Conservation (phyloP, 1,139 yeast genomes). For the Hansenula lynferdii region DNA sequence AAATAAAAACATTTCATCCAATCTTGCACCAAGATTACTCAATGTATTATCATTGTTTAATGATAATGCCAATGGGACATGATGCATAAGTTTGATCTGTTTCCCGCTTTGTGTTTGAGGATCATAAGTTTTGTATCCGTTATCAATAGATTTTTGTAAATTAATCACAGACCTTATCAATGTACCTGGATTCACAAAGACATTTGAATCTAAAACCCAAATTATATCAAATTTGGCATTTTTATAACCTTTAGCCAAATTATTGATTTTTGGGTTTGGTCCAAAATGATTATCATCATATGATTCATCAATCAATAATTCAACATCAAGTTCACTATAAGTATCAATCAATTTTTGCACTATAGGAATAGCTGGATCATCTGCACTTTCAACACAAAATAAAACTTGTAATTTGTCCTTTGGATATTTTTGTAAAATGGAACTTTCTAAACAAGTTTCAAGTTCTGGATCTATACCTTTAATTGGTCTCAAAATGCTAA, state of each 20-base stretch:
- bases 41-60: slow-evolving; percentile 17
- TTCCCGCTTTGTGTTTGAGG: slow-evolving; percentile 21
- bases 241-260: slow-evolving; percentile 71
- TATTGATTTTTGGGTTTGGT: slow-evolving; percentile 88
- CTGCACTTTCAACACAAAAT: slow-evolving; percentile 63
- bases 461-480: slow-evolving; percentile 82
- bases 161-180: slow-evolving; percentile 61
- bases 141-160: slow-evolving; percentile 42
- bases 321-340: slow-evolving; percentile 57
- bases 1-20: slow-evolving; percentile 82
- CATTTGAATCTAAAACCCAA: slow-evolving; percentile 90
- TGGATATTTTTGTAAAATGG: slow-evolving; percentile 69
- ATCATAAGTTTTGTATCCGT: slow-evolving; percentile 35
- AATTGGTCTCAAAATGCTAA: slow-evolving; percentile 76
- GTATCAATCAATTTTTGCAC: slow-evolving; percentile 43
- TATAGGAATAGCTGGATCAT: slow-evolving; percentile 63
- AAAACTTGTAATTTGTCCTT: slow-evolving; percentile 54
- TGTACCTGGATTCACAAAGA: slow-evolving; percentile 68
- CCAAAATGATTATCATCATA: slow-evolving; percentile 52
- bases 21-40: slow-evolving; percentile 51
- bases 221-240: slow-evolving; percentile 66
- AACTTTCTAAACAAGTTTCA: slow-evolving; percentile 60
- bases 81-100: slow-evolving; percentile 71
- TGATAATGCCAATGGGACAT: slow-evolving; percentile 65
- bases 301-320: slow-evolving; percentile 41